Evolutionary conservation across 2,329 filamentous ascomycete species (phyloP).

Genomic region (Pseudogymnoascus sp.): DNA sequence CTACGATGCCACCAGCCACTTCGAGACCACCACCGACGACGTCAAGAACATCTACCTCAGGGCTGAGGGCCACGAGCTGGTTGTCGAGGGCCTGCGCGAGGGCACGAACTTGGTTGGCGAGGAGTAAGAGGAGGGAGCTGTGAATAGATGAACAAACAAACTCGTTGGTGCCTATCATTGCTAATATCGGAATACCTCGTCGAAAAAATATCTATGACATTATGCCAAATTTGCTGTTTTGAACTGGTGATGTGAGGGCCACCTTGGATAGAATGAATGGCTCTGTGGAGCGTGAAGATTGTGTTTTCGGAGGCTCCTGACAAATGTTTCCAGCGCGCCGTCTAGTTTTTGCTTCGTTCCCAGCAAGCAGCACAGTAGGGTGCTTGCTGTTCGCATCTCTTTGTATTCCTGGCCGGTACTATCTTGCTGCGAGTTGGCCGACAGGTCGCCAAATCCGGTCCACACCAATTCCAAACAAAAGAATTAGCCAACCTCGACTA

Average conservation of each 20-base stretch:
- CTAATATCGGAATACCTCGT: slow-evolving; percentile 8
- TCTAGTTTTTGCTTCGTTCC: neutral
- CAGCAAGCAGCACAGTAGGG: neutral
- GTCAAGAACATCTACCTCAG: slow-evolving; percentile 89
- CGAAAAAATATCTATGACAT: slow-evolving; percentile 5
- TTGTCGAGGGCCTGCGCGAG: slow-evolving; percentile 80
- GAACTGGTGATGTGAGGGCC: neutral
- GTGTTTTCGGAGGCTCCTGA: neutral
- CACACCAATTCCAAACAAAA: neutral
- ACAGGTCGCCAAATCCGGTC: neutral
- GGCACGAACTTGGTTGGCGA: slow-evolving; percentile 64
- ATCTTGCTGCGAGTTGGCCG: neutral
- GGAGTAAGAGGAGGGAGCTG: slow-evolving; percentile 38
- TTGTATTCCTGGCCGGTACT: neutral
- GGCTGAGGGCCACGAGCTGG: slow-evolving; percentile 73
- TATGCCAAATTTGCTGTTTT: neutral
- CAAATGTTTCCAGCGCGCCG: neutral
- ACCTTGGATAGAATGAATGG: neutral
- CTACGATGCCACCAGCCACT: slow-evolving; percentile 96
- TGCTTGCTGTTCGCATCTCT: neutral
- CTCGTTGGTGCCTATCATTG: slow-evolving; percentile 4
- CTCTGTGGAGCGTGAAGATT: neutral
- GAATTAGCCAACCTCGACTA: neutral
- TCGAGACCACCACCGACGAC: slow-evolving; percentile 86
- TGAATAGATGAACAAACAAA: slow-evolving; percentile 10